Evolutionary conservation across 495 filamentous ascomycete genomes (phyloP), one percentile per base, ranked within the genome.

Genomic region (Xylaria castorea): DNA sequence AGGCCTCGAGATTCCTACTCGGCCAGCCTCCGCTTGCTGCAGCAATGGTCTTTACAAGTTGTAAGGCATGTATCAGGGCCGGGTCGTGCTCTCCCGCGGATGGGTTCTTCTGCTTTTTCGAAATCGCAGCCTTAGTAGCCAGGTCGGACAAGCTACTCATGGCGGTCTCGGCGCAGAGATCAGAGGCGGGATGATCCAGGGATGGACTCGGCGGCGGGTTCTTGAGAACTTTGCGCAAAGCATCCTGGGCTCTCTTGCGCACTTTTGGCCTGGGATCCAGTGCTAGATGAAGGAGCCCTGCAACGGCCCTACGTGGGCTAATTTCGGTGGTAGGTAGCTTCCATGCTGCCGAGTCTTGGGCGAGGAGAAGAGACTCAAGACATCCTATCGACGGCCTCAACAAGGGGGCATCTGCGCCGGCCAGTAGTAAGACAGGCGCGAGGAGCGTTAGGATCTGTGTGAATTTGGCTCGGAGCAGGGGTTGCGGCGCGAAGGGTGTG

Each of bases 241-340:
- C 94, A 72, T 98, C 96, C 80, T 97, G 94, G 25, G 95, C 94
- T 77, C 95, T 85, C 88, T 97, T 98, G 71, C 96, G 89, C 38
- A 99, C 94, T 82, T 98, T 99, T 18, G 96, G 97, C 25, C 97
- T 87, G 71, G 92, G 93, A 76, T 99, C 96, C 51, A 97, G 86
- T 0, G 94, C 89, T 60, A 98, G 85, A 46, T 87, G 90, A 69
- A 99, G 81, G 55, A 99, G 86, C n/a, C 94, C 96, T 20, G 94
- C 93, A 27, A 94, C 90, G 25, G 94, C 97, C 53, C 94, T 87
- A 62, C 96, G 89, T n/a, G 96, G 96, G 51, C 97, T 91, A 75
- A 97, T 89, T 77, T 94, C 89, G 73, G 88, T 92, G 70, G 92
- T 91, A 18, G 93, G 90, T 55, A 97, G 86, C 71, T 93, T 91